phyloP scores from a whole-genome alignment of 768 basidiomycete species.

The Tephrocybe sp. region DNA sequence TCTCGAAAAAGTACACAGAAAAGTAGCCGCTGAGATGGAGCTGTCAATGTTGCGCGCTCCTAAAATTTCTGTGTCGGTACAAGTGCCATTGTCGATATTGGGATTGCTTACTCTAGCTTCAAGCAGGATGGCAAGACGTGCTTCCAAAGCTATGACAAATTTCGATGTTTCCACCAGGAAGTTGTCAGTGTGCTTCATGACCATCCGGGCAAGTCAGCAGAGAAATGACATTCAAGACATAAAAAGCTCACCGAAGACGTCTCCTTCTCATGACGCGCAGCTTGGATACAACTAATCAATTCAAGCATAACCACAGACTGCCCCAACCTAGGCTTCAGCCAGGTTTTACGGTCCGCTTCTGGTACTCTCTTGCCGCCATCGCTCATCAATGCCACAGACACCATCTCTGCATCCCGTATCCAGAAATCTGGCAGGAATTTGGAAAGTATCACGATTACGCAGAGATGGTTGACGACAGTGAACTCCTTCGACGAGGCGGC shows the following conservation, averaged over 20 bases:
- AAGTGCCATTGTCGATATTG: background rate
- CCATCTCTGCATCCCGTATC: conserved; percentile 73
- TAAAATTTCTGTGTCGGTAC: conserved; percentile 19
- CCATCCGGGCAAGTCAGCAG: background rate
- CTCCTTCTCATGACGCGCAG: conserved; percentile 42
- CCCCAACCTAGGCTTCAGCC: conserved; percentile 57
- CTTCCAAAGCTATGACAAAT: conserved; percentile 59
- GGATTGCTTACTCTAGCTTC: conserved; percentile 51
- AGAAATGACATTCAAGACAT: background rate
- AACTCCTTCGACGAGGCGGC: conserved; percentile 64
- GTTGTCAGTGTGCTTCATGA: conserved; percentile 28
- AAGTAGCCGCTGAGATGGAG: conserved; percentile 59
- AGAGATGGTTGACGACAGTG: conserved; percentile 59
- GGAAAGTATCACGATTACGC: conserved; percentile 49
- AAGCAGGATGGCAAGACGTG: conserved; percentile 53
- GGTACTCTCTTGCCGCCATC: conserved; percentile 31
- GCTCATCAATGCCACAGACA: conserved; percentile 66
- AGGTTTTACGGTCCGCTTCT: conserved; percentile 21
- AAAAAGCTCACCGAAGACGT: conserved; percentile 33
- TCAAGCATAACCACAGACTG: conserved; percentile 65
- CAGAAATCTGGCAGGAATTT: conserved; percentile 63
- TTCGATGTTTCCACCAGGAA: conserved; percentile 31
- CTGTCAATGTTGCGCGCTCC: conserved; percentile 53
- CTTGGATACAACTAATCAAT: conserved; percentile 53
- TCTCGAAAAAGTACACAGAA: conserved; percentile 64